phyloP scores from a whole-genome alignment of 192 early-diverging fungal genomes.

The Pecoramyces ruminantium region DNA sequence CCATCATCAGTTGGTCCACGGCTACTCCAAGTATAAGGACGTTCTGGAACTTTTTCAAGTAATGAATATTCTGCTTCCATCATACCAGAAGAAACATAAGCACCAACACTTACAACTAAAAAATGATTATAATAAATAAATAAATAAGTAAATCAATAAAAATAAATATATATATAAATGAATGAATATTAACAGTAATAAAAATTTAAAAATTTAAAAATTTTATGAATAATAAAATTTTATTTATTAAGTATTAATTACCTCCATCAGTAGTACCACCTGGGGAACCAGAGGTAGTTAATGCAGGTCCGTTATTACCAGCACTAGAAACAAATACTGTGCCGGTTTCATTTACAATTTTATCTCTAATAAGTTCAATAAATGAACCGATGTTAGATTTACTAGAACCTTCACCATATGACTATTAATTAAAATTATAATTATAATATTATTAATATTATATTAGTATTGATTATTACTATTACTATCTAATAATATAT shows the following conservation, averaged over 20 bases:
- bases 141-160: neutral
- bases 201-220: too few relatives aligned
- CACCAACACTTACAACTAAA: conserved; percentile 75
- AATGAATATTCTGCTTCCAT: conserved; percentile 75
- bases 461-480: too few relatives aligned
- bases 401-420: conserved; percentile 64
- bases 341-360: conserved; percentile 67
- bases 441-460: too few relatives aligned
- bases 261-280: conserved; percentile 49
- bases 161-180: too few relatives aligned
- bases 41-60: conserved; percentile 57
- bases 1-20: conserved; percentile 79
- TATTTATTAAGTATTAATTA: too few relatives aligned
- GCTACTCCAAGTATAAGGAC: conserved; percentile 77
- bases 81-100: conserved; percentile 69
- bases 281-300: conserved; percentile 70
- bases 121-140: too few relatives aligned
- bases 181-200: too few relatives aligned
- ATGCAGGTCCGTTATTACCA: conserved; percentile 82
- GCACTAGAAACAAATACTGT: conserved; percentile 76
- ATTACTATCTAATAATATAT: too few relatives aligned
- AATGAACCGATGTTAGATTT: conserved; percentile 62
- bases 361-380: conserved; percentile 56
- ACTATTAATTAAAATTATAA: neutral
- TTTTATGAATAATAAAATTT: too few relatives aligned